These are phyloP conservation scores for Albugo laibachii DNA, from an alignment of 352 stramenopile genomes.

Conservation along the genomic window DNA sequence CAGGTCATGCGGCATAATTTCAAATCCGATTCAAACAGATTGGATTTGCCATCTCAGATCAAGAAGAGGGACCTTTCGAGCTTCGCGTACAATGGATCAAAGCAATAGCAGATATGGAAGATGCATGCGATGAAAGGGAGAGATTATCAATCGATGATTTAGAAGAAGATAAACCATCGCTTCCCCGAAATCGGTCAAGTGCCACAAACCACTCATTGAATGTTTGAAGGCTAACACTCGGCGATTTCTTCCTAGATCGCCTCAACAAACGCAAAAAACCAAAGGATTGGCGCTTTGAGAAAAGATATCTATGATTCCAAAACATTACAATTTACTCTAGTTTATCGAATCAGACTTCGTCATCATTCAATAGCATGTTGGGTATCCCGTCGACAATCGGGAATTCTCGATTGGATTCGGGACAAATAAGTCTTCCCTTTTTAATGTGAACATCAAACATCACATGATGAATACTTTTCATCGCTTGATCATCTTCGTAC, in stretches of 20 bases:
- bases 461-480: constrained; percentile 78
- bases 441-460: constrained; percentile 91
- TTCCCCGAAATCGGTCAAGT: no score
- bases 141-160: no score
- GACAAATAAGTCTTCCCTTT: constrained; percentile 90
- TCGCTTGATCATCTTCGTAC: constrained; percentile 33
- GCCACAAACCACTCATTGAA: no score
- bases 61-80: constrained; percentile 74
- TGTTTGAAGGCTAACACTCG: no score
- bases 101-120: constrained; percentile 38
- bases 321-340: constrained; percentile 1
- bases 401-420: constrained; percentile 91
- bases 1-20: no score
- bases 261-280: neutral
- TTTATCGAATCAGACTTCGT: constrained; percentile 50
- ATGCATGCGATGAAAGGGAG: constrained; percentile 1
- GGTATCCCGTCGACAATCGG: constrained; percentile 93
- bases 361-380: constrained; percentile 91
- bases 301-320: constrained; percentile 5
- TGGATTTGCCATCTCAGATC: constrained; percentile 66
- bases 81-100: constrained; percentile 76
- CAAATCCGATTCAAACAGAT: constrained; percentile 17
- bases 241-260: no score
- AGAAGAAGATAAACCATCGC: no score
- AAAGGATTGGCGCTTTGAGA: no score